phyloP scores from a whole-genome alignment of 805 yeast species.

The Metschnikowia dekortorum region DNA sequence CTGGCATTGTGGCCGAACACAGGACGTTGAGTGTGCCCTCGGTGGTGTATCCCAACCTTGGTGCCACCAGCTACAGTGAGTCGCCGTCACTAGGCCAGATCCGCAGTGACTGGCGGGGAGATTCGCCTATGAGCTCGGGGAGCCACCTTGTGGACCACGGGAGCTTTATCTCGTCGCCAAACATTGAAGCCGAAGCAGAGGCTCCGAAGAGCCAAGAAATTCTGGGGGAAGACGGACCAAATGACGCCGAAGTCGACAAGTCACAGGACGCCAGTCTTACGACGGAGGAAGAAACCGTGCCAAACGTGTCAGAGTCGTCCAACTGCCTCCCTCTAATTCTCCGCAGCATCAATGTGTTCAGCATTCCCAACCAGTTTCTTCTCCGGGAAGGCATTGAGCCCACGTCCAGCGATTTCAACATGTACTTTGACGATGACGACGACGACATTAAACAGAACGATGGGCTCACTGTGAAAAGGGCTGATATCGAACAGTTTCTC shows the following conservation, averaged over 20 bases:
- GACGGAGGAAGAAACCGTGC: not conserved
- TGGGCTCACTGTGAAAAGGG: conserved; percentile 27
- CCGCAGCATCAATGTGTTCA: conserved; percentile 56
- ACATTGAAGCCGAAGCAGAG: not conserved
- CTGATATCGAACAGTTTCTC: conserved; percentile 30
- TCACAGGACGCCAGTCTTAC: not conserved
- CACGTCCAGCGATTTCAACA: conserved; percentile 24
- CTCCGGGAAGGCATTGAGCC: conserved; percentile 14
- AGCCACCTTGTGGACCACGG: not conserved
- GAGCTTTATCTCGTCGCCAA: conserved; percentile 1
- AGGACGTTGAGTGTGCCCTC: not conserved
- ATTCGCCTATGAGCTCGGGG: not conserved
- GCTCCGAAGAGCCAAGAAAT: not conserved
- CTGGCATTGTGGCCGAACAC: not conserved
- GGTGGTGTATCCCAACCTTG: not conserved
- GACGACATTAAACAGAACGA: conserved; percentile 30
- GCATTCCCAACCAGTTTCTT: conserved; percentile 55
- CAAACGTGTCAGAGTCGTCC: conserved; percentile 33
- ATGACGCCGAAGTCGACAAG: not conserved
- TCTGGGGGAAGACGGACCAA: not conserved
- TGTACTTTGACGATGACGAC: conserved; percentile 33
- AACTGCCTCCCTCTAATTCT: conserved; percentile 67
- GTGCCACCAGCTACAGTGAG: not conserved
- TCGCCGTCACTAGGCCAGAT: not conserved
- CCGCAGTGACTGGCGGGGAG: conserved; percentile 1